These are phyloP conservation scores for Ophiosphaerella korrae DNA, from an alignment of 2,329 filamentous ascomycete genomes.

Conservation along the genomic window DNA sequence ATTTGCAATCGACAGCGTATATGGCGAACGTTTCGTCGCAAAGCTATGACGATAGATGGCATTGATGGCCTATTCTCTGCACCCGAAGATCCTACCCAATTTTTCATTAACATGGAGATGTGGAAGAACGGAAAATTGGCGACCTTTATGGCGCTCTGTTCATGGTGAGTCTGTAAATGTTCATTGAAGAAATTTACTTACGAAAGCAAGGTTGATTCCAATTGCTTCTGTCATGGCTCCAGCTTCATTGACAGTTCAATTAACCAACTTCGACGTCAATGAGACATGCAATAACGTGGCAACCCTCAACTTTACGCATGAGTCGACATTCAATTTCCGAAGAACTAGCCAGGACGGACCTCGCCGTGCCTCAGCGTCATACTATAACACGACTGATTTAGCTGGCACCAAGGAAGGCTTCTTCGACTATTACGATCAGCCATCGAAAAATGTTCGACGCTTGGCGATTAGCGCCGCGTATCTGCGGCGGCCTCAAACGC, in stretches of 20 bases:
- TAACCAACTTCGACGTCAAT: constrained; percentile 16
- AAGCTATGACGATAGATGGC: constrained; percentile 45
- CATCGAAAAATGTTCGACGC: constrained; percentile 40
- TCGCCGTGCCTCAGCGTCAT: constrained; percentile 32
- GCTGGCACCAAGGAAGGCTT: constrained; percentile 22
- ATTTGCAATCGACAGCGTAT: constrained; percentile 46
- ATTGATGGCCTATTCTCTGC: constrained; percentile 47
- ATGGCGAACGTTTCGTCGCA: constrained; percentile 45
- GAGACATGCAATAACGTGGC: constrained; percentile 33
- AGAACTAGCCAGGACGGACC: constrained; percentile 19
- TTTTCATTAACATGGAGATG: constrained; percentile 44
- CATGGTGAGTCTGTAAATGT: constrained; percentile 31
- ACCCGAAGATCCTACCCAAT: constrained; percentile 42
- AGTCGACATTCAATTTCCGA: constrained; percentile 39
- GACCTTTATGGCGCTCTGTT: constrained; percentile 42
- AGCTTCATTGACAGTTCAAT: constrained; percentile 41
- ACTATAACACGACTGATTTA: constrained; percentile 44
- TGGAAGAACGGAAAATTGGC: constrained; percentile 43
- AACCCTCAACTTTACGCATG: constrained; percentile 40
- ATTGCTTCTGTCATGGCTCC: constrained; percentile 46
- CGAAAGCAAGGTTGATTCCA: constrained; percentile 37
- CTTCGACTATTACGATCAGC: constrained; percentile 48
- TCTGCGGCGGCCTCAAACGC: constrained; percentile 34
- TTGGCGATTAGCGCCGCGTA: constrained; percentile 41
- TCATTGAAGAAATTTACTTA: not conserved